Base-by-base conservation (phyloP, 2,329 filamentous ascomycete genomes). In the Paecilomyces variotii region DNA sequence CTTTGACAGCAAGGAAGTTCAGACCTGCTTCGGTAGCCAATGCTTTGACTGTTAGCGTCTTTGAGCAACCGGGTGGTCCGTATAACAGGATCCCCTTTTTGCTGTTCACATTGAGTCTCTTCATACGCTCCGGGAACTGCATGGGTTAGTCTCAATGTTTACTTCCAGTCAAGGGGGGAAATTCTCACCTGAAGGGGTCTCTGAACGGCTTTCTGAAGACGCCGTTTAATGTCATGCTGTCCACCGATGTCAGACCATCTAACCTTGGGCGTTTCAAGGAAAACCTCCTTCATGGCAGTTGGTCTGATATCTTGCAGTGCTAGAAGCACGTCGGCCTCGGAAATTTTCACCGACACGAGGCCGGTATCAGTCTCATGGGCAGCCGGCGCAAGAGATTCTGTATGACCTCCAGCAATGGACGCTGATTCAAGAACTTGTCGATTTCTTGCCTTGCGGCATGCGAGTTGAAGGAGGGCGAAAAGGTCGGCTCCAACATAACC, bases 1-100 rank as follows among this genome's bases (percentile, higher is more conserved):
- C 93, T 76, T 97, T 96, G 64, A 97, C 90, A 7, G 91, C 88
- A 70, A 97, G 87, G 79, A 97, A 97, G 72, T 97, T 97, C 74
- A 95, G 87, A 3, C 89, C 88, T 30, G 90, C 90, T 72, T 95
- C 91, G 5, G 91, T 96, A 14, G 93, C 93, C 65, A 96, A 84
- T 28, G 93, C 93, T 71, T 96, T 91, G 0, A 93, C 93, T 0
- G 87, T 91, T 71, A 97, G 84, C 0, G 93, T 97, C 76, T 97
- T 97, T 63, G 91, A 95, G 75, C 93, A 97, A 2, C 93, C 93
- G 0, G 93, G 93, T 0, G 93, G 93, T 0, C 93, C 93, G 72
- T 96, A 97, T 2, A 97, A 82, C 5, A 97, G 81, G 14, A 96
- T 84, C 0, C 92, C 91, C 69, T 93, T 95, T 58, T 87, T 87